Evolutionary conservation across 1,139 yeast genomes (phyloP).

Genomic region (Candida pseudoviswanathii): DNA sequence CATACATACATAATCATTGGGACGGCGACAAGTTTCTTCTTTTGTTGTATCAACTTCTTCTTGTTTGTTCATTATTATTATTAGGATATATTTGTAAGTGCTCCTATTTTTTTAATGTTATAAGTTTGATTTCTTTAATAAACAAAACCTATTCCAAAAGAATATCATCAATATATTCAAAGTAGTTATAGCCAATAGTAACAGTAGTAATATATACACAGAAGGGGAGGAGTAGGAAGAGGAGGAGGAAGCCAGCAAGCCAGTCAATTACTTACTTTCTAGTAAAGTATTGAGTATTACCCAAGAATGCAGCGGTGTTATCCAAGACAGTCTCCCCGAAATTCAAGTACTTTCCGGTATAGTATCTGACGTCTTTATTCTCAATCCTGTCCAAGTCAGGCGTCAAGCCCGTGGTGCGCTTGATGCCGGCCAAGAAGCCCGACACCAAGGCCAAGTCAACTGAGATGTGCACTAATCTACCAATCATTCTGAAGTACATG

Average conservation of each 20-base stretch:
- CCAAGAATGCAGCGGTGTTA: slow-evolving; percentile 68
- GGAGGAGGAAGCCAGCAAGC: neutral
- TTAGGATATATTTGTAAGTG: neutral
- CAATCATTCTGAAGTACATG: slow-evolving; percentile 34
- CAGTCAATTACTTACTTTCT: slow-evolving; percentile 12
- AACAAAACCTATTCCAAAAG: neutral
- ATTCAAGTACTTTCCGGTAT: slow-evolving; percentile 68
- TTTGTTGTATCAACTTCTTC: slow-evolving; percentile 1
- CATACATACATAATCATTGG: neutral
- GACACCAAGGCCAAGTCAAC: slow-evolving; percentile 78
- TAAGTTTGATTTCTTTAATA: neutral
- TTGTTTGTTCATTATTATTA: neutral
- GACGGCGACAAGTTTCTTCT: neutral
- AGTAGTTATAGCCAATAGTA: too few species aligned
- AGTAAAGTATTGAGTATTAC: slow-evolving; percentile 71
- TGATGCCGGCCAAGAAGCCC: slow-evolving; percentile 86
- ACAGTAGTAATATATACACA: neutral
- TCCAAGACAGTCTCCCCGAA: slow-evolving; percentile 87
- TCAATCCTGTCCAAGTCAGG: slow-evolving; percentile 36
- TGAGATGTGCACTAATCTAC: slow-evolving; percentile 67
- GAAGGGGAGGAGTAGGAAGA: neutral
- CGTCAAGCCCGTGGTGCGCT: slow-evolving; percentile 82
- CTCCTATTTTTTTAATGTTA: neutral
- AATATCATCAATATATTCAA: too few species aligned
- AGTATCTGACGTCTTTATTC: slow-evolving; percentile 55